Conservation (phyloP, 2,329 filamentous ascomycete species). For the Fonsecaea pedrosoi region DNA sequence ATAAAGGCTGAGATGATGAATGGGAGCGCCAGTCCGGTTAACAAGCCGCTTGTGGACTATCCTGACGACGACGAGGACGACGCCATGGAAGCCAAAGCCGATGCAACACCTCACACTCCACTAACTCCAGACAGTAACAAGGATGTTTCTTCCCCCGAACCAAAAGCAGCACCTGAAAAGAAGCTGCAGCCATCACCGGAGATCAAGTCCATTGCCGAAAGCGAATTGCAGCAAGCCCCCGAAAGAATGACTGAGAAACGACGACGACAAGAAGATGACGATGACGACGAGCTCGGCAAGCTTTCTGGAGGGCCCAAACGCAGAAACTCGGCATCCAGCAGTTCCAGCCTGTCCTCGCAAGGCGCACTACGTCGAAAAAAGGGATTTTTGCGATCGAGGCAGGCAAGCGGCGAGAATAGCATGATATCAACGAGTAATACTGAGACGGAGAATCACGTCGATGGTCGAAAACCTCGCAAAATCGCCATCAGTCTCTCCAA, state of each 20-base stretch:
- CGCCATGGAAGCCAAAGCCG: conserved; percentile 62
- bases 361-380: conserved; percentile 36
- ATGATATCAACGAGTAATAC: conserved; percentile 18
- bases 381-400: conserved; percentile 39
- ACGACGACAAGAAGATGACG: conserved; percentile 76
- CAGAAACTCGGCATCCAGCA: conserved; percentile 50
- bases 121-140: conserved; percentile 42
- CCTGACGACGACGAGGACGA: conserved; percentile 81
- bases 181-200: conserved; percentile 41
- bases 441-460: conserved; percentile 34
- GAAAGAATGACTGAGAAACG: conserved; percentile 88
- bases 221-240: conserved; percentile 59
- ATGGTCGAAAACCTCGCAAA: conserved; percentile 36
- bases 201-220: conserved; percentile 46
- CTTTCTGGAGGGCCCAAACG: conserved; percentile 64
- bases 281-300: conserved; percentile 90
- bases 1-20: conserved; percentile 55
- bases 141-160: conserved; percentile 38
- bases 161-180: conserved; percentile 40
- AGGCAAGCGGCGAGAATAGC: conserved; percentile 25
- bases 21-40: conserved; percentile 64
- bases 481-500: conserved; percentile 39
- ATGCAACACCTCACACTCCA: conserved; percentile 33
- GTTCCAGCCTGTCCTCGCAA: conserved; percentile 39
- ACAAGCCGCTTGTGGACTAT: conserved; percentile 87